Conservation (phyloP, 208 protist genomes). For the Acanthamoeba sp. region DNA sequence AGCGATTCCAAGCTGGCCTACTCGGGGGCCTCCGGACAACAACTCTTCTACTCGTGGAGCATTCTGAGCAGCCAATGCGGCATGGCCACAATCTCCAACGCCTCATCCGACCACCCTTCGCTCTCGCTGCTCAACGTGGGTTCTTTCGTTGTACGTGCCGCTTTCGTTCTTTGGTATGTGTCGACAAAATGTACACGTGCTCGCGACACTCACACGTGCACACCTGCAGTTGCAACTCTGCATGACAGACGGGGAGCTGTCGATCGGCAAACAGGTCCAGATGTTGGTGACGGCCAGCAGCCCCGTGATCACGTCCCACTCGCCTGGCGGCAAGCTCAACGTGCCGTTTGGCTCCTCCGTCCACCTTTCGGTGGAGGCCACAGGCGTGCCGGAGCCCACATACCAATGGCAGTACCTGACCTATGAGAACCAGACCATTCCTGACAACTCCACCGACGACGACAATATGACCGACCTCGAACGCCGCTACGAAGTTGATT, state of each 20-base stretch:
- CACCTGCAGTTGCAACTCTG: background rate
- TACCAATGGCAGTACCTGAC: conserved; percentile 42
- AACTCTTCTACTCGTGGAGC: background rate
- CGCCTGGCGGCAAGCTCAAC: background rate
- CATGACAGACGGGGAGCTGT: conserved; percentile 3
- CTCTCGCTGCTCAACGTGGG: background rate
- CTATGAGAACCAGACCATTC: background rate
- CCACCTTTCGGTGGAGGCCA: background rate
- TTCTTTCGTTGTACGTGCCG: conserved; percentile 6
- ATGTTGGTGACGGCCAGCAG: background rate
- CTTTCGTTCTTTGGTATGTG: too few relatives aligned
- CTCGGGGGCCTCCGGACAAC: background rate
- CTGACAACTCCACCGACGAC: background rate
- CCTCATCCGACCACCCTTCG: background rate
- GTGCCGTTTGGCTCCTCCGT: background rate
- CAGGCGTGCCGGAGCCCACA: background rate
- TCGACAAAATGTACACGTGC: too few relatives aligned
- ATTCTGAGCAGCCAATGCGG: background rate
- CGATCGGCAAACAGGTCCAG: background rate
- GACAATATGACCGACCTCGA: background rate
- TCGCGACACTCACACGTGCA: too few relatives aligned
- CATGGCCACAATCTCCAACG: background rate
- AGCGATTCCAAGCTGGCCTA: background rate
- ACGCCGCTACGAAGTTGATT: background rate
- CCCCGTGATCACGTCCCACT: background rate